Conservation (phyloP, 805 yeast species). For the Candida caryicola region DNA sequence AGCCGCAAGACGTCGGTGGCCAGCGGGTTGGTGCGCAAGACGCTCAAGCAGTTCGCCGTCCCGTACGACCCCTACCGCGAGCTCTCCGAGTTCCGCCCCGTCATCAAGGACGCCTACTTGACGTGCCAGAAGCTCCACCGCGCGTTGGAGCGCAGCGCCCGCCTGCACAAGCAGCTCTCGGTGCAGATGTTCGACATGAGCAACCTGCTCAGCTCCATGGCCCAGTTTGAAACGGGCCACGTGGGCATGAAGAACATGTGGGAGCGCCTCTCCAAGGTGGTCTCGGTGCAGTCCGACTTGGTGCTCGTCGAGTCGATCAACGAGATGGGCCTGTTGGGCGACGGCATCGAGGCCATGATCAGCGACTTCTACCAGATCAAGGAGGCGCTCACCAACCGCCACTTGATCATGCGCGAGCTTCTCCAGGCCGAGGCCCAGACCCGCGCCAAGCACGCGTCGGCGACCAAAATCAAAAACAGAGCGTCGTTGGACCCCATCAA, state of each 20-base stretch:
- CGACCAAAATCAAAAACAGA: slow-evolving; percentile 66
- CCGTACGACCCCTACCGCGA: slow-evolving; percentile 87
- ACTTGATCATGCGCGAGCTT: slow-evolving; percentile 86
- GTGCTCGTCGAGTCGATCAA: slow-evolving; percentile 68
- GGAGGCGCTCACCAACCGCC: slow-evolving; percentile 90
- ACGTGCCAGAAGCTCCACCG: slow-evolving; percentile 53
- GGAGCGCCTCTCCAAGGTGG: slow-evolving; percentile 69
- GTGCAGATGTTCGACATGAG: slow-evolving; percentile 49
- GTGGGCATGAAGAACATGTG: slow-evolving; percentile 76
- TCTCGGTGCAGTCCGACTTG: slow-evolving; percentile 71
- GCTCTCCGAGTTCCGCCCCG: slow-evolving; percentile 81
- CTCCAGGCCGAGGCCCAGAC: slow-evolving; percentile 75
- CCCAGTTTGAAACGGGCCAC: slow-evolving; percentile 46
- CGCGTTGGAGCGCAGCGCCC: slow-evolving; percentile 52
- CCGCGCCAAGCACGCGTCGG: slow-evolving; percentile 64
- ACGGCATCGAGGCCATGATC: slow-evolving; percentile 60
- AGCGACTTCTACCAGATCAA: slow-evolving; percentile 84
- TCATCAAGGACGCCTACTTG: slow-evolving; percentile 72
- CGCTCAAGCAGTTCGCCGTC: slow-evolving; percentile 86
- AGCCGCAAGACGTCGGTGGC: slow-evolving; percentile 60
- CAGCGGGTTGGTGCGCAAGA: slow-evolving; percentile 82
- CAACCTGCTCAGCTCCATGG: slow-evolving; percentile 37
- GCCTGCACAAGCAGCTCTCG: slow-evolving; percentile 51
- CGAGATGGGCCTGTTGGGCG: slow-evolving; percentile 74
- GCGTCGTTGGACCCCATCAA: slow-evolving; percentile 79